phyloP scores from a whole-genome alignment of 257 asterid genomes.

The Solanum pinnatisectum region DNA sequence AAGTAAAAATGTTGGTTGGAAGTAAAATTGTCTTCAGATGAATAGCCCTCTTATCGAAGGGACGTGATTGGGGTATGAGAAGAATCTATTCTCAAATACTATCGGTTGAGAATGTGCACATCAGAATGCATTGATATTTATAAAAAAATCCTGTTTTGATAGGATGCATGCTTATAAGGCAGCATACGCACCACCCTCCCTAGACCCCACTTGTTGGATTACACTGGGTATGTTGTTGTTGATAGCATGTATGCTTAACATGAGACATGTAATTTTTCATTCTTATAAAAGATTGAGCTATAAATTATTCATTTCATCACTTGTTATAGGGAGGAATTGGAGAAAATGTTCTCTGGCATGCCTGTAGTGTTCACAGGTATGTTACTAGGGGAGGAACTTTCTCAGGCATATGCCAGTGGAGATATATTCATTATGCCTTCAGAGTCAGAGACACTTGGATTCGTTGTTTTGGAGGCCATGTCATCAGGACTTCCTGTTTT shows the following conservation, averaged over 20 bases:
- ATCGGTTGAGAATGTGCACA: not conserved
- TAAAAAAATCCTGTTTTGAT: not conserved
- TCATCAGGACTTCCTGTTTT: constrained; percentile 92
- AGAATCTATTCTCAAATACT: not conserved
- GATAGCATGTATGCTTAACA: not conserved
- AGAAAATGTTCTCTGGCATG: constrained; percentile 59
- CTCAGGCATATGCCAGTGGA: constrained; percentile 93
- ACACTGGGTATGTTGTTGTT: not conserved
- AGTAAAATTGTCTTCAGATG: not conserved
- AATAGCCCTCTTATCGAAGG: not conserved
- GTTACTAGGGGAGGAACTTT: constrained; percentile 88
- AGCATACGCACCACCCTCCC: not conserved
- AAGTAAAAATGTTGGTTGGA: not conserved
- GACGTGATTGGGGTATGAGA: not conserved
- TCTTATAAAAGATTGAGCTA: not conserved
- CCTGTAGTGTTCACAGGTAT: constrained; percentile 89
- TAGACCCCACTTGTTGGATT: not conserved
- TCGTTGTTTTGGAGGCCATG: constrained; percentile 93
- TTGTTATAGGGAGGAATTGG: constrained; percentile 63
- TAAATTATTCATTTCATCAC: not conserved
- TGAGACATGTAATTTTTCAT: not conserved
- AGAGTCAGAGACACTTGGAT: constrained; percentile 90
- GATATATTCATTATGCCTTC: constrained; percentile 90
- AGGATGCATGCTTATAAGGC: not conserved
- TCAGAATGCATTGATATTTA: not conserved